Evolutionary conservation across 352 stramenopile genomes (phyloP), one percentile per base, ranked within the genome.

Genomic region (Phytophthora multivora): DNA sequence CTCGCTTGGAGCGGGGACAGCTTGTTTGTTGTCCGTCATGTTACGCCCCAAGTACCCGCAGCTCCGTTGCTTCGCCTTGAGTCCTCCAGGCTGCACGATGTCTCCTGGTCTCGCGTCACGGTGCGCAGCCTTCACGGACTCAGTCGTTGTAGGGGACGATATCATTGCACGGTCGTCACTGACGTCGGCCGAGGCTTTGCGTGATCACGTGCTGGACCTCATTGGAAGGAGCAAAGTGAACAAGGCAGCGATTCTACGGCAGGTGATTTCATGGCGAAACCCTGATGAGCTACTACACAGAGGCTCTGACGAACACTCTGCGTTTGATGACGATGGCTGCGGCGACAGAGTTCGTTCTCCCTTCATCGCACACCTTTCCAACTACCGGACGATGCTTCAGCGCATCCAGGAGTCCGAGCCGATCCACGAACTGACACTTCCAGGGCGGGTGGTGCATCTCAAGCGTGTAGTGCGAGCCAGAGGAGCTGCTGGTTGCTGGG

Each of bases 211-310:
- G 8, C 79, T 96, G 10, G 84, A 93, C 39, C 63, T 96, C 18
- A 96, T 96, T 43, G 73, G 86, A 3, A 80, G 87, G 10, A 96
- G 87, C 56, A 96, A 96, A 52, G 87, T 96, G 21, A 84, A 78
- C 60, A 96, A 96, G 39, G 76, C 85, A 28, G 79, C 75, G 21
- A 96, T 96, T 23, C 59, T 96, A 56, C 79, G 84, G 0, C 87
- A 96, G 51, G 85, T 92, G 3, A 70, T 91, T 6, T 75, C 83
- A 7, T 96, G 87, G 87, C 84, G 81, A 26, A 79, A 81, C 19
- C 87, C 87, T 1, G 77, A 93, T 23, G 87, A 96, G 42, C 64
- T 96, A 16, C 60, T 96, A 5, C 71, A 88, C 38, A 35, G 45
- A 51, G 30, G 28, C 25, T 55, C 50, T 12, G 59, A 75, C 23